phyloP scores from a whole-genome alignment of 345 rosid genomes.

The Eucalyptus leucophloia region DNA sequence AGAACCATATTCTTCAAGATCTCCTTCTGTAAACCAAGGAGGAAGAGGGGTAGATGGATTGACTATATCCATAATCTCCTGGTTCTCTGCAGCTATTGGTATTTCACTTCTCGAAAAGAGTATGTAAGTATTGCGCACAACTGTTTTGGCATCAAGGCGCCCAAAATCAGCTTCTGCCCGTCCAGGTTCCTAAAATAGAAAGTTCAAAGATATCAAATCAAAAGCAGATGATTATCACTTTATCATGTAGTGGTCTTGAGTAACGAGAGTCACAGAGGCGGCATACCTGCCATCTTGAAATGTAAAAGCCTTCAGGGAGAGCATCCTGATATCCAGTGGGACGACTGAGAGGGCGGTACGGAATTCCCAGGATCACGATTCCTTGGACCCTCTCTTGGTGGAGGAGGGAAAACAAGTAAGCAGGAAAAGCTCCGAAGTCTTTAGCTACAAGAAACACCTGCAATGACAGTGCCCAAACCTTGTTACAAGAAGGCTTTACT shows the following conservation, averaged over 20 bases:
- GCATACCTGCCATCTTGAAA: slow-evolving; percentile 34
- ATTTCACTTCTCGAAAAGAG: slow-evolving; percentile 41
- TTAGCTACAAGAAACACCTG: slow-evolving; percentile 45
- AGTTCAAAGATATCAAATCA: background rate
- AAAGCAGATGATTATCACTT: background rate
- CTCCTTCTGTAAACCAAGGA: slow-evolving; percentile 43
- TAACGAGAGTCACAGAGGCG: background rate
- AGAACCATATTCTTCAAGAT: slow-evolving; percentile 34
- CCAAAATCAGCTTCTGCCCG: background rate
- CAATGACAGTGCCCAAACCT: background rate
- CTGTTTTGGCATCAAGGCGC: background rate
- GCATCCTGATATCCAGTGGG: background rate
- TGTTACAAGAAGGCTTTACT: background rate
- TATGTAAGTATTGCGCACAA: slow-evolving; percentile 20
- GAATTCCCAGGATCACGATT: slow-evolving; percentile 37
- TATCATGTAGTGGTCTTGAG: background rate
- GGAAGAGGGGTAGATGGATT: slow-evolving; percentile 43
- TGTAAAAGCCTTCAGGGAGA: slow-evolving; percentile 54
- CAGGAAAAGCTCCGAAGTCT: slow-evolving; percentile 33
- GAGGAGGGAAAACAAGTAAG: slow-evolving; percentile 21
- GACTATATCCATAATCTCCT: slow-evolving; percentile 52
- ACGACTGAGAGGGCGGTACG: slow-evolving; percentile 14
- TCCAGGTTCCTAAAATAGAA: background rate
- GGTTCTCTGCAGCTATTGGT: slow-evolving; percentile 41
- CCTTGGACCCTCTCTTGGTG: slow-evolving; percentile 38